Evolutionary conservation across 148 eudicot species (phyloP).

Genomic region (Rhododendron kiyosumense): DNA sequence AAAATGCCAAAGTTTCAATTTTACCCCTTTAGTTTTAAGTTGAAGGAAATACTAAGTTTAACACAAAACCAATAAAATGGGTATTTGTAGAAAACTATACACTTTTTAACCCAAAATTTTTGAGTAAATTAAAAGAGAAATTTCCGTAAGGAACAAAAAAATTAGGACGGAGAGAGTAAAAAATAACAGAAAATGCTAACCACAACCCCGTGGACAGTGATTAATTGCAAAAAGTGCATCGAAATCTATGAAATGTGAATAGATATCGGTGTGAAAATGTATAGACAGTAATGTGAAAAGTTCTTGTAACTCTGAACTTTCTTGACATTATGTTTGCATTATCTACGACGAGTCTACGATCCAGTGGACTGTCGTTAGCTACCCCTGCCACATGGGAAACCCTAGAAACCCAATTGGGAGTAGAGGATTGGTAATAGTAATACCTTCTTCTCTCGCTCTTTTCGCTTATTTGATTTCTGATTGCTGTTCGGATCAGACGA

Average conservation of each 20-base stretch:
- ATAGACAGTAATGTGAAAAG: neutral
- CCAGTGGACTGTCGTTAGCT: neutral
- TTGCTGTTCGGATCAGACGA: slow-evolving; percentile 43
- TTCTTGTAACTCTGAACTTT: neutral
- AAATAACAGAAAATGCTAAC: neutral
- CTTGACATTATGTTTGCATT: neutral
- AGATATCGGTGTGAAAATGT: neutral
- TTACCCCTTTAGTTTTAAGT: neutral
- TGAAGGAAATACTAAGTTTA: no score
- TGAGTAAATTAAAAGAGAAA: neutral
- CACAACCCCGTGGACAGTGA: neutral
- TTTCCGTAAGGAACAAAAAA: neutral
- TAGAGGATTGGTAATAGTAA: neutral
- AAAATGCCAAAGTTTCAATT: neutral
- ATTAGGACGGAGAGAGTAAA: neutral
- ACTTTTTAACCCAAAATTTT: neutral
- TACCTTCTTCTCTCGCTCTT: slow-evolving; percentile 81
- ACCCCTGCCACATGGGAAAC: slow-evolving; percentile 6
- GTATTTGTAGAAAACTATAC: no score
- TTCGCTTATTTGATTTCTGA: slow-evolving; percentile 63
- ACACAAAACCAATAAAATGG: neutral
- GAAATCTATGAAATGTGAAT: no score
- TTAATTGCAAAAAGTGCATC: neutral
- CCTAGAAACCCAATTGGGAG: slow-evolving; percentile 17
- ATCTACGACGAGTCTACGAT: neutral